Conservation (phyloP, 2,329 filamentous ascomycete genomes). For the Aspergillus sp. region DNA sequence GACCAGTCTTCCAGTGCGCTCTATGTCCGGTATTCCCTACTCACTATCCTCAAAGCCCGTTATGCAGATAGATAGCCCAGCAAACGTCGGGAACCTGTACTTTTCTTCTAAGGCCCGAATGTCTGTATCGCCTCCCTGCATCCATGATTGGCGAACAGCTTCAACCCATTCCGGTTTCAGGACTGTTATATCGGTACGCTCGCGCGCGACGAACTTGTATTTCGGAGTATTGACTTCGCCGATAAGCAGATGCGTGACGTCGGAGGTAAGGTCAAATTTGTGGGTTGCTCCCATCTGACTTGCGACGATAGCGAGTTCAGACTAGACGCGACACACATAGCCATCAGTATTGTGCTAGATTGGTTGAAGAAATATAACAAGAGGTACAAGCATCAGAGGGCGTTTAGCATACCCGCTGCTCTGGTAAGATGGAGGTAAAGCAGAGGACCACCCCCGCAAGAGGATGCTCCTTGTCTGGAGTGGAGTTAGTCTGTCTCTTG, state of each 20-base stretch:
- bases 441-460: constrained; percentile 76
- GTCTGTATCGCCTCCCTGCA: constrained; percentile 73
- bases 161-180: constrained; percentile 84
- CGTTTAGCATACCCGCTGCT: constrained; percentile 65
- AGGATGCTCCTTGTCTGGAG: constrained; percentile 60
- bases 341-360: background rate
- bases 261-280: constrained; percentile 89
- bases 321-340: constrained; percentile 28
- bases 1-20: background rate
- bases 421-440: constrained; percentile 80
- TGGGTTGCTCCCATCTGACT: constrained; percentile 82
- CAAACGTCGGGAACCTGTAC: constrained; percentile 47
- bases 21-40: constrained; percentile 21
- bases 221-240: constrained; percentile 88
- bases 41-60: constrained; percentile 69
- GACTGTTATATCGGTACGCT: constrained; percentile 80
- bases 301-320: constrained; percentile 51
- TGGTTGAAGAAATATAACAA: background rate
- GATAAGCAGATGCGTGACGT: constrained; percentile 92
- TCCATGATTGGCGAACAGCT: constrained; percentile 77
- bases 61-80: constrained; percentile 63
- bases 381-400: constrained; percentile 18
- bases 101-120: constrained; percentile 67
- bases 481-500: constrained; percentile 20
- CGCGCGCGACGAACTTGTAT: constrained; percentile 91